Percentiles rank a stretch among this genome's conserved stretches.
Conservation (phyloP, 73 alveolate genomes). For the Paramecium biaurelia region DNA sequence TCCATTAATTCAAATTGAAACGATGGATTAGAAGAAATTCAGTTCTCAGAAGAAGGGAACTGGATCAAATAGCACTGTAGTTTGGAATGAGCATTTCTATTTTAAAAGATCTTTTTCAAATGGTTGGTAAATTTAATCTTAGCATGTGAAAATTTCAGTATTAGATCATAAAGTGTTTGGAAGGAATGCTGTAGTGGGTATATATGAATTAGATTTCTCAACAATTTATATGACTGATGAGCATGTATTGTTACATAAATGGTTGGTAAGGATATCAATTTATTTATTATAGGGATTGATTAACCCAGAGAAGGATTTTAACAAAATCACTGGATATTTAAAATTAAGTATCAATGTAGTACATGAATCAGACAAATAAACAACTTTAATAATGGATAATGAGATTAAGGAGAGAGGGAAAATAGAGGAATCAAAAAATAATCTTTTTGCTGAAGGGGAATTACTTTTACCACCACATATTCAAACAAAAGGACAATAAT, state of each 20-base stretch:
- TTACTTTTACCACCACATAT: conserved; percentile 35
- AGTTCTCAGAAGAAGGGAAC: conserved; percentile 78
- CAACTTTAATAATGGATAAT: conserved; percentile 12
- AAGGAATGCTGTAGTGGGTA: conserved; percentile 83
- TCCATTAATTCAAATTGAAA: conserved; percentile 74
- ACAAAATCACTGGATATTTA: conserved; percentile 87
- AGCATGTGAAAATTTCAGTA: conserved; percentile 68
- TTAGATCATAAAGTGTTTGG: conserved; percentile 75
- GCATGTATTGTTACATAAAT: conserved; percentile 86
- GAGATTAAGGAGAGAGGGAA: conserved; percentile 13
- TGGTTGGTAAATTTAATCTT: conserved; percentile 63
- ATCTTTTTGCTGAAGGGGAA: conserved; percentile 10
- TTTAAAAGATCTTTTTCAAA: conserved; percentile 60
- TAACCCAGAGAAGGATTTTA: conserved; percentile 86
- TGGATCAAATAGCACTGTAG: conserved; percentile 67
- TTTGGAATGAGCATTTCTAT: conserved; percentile 86
- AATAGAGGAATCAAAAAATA: not conserved
- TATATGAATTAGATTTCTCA: conserved; percentile 87
- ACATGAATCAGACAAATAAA: conserved; percentile 82
- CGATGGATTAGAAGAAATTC: conserved; percentile 68
- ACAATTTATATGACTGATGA: conserved; percentile 83
- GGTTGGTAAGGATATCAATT: conserved; percentile 66
- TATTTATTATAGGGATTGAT: conserved; percentile 70
- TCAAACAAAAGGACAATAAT: conserved; percentile 4
- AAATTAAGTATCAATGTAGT: conserved; percentile 83